Base-by-base conservation (phyloP, 768 basidiomycete species). In the Tulasnella sp. region DNA sequence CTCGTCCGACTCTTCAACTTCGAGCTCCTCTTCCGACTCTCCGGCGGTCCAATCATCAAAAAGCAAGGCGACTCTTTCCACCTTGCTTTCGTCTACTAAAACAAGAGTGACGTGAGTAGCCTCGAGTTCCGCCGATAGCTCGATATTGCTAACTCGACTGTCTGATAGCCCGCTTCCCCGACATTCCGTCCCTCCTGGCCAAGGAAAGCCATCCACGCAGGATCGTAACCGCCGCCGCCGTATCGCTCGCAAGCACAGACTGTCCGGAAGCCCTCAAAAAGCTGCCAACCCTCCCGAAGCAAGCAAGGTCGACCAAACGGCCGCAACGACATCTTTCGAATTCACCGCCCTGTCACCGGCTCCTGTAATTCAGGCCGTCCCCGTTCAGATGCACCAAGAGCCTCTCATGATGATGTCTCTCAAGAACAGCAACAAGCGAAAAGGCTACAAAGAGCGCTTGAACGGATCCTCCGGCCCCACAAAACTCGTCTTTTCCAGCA, bases 391-490 rank as follows among this genome's bases (percentile, higher is more conserved):
- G 40, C 22, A 12, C 19, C 67, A 29, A 22, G 52, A 59, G 52
- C 52, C 52, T 22, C 42, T 52, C 11, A 70, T 62, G 44, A 72
- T 72, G 62, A 63, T 37, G 22, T 40, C 35, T 34, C 59, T 72
- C 59, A 63, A 66, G 63, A 72, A 72, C 35, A 72, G 71, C 62
- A 72, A 72, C 62, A 72, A 72, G 71, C 22, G 44, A 22, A 62
- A 65, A 32, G 71, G 71, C 22, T 72, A 66, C 37, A 62, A 72
- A 40, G 62, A 72, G n/a, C 59, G 36, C 16, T 17, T 63, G 39
- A 26, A 14, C 8, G 62, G 62, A 11, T 59, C 52, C 22, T 34
- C 35, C 35, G 22, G 37, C 8, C 44, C 69, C 5, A 52, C 3
- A 22, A 34, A 44, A 29, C 34, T 65, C 63, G 71, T 72, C n/a